Conservation (phyloP, 1,284 basidiomycete species). For the Ceratobasidium theobromae region DNA sequence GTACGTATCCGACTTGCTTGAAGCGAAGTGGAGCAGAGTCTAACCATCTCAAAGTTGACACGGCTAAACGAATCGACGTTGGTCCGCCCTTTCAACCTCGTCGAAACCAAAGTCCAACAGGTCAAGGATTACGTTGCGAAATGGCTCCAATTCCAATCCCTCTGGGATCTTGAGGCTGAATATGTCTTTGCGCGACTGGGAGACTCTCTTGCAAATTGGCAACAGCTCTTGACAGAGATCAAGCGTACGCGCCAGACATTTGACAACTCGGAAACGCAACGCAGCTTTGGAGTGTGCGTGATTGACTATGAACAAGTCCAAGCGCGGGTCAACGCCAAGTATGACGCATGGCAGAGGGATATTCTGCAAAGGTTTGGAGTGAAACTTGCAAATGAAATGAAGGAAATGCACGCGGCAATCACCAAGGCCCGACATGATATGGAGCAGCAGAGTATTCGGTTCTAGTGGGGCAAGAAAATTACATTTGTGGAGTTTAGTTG, state of each 20-base stretch:
- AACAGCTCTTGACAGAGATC: constrained; percentile 92
- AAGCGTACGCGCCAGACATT: constrained; percentile 95
- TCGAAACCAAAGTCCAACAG: constrained; percentile 86
- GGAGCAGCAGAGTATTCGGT: constrained; percentile 63
- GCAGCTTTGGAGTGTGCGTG: constrained; percentile 88
- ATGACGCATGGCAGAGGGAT: constrained; percentile 96
- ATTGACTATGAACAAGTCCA: constrained; percentile 99
- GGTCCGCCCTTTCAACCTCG: constrained; percentile 78
- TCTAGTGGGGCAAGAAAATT: constrained; percentile 3
- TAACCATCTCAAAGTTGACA: constrained; percentile 58
- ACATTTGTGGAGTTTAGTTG: neutral
- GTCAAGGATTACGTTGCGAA: constrained; percentile 90
- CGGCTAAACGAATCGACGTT: constrained; percentile 74
- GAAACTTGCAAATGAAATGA: constrained; percentile 92
- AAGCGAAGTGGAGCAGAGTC: neutral
- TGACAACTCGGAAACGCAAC: constrained; percentile 92
- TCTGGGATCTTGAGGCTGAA: constrained; percentile 98
- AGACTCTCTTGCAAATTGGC: constrained; percentile 91
- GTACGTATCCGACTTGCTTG: constrained; percentile 48
- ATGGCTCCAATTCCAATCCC: constrained; percentile 98
- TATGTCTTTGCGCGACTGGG: constrained; percentile 94
- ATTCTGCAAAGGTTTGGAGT: constrained; percentile 89
- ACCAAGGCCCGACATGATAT: constrained; percentile 91
- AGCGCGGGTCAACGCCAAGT: constrained; percentile 95
- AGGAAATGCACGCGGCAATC: constrained; percentile 92